Evolutionary conservation across 2,329 filamentous ascomycete genomes (phyloP).

Genomic region (Arthrobotrys megalospora): DNA sequence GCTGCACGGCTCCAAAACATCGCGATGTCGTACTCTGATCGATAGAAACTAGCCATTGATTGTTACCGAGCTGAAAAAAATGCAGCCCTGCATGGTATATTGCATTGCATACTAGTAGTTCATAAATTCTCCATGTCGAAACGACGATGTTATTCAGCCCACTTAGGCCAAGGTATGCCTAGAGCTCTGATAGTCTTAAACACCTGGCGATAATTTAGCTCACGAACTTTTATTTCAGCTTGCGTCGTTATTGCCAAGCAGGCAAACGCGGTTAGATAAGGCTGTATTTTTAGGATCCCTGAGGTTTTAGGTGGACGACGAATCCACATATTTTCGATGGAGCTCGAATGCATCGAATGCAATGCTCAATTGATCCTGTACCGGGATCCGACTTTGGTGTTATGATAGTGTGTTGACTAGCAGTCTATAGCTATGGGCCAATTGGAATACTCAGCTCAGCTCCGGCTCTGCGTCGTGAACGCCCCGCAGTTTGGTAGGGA

Average conservation of each 20-base stretch:
- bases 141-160: constrained; percentile 17
- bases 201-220: not conserved
- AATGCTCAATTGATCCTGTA: not conserved
- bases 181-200: constrained; percentile 1
- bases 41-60: not conserved
- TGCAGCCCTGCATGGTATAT: constrained; percentile 3
- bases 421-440: no score
- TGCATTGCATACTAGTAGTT: constrained; percentile 9
- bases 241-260: not conserved
- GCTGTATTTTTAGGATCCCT: not conserved
- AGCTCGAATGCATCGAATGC: no score
- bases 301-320: not conserved
- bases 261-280: not conserved
- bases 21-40: not conserved
- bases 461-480: no score
- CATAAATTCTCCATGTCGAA: not conserved
- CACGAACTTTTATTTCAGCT: not conserved
- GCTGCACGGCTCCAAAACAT: not conserved
- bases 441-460: no score
- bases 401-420: no score
- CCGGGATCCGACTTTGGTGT: no score
- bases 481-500: no score
- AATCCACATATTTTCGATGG: not conserved
- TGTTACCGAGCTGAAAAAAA: not conserved
- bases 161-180: not conserved